These are phyloP conservation scores for Aegle marmelos DNA, from an alignment of 345 rosid genomes.

Conservation along the genomic window DNA sequence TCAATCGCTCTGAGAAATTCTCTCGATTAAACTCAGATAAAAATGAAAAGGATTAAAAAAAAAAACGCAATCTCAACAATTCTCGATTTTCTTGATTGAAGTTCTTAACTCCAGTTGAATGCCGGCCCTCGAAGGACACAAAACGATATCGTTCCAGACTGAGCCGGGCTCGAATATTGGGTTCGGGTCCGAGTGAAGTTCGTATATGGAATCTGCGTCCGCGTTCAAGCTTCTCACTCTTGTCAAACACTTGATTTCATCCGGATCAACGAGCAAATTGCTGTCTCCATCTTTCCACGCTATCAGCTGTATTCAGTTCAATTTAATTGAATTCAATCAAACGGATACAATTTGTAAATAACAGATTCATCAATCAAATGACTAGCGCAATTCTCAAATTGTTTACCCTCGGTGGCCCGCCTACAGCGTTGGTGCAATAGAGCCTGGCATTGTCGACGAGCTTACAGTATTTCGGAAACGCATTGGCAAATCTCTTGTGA, in stretches of 20 bases:
- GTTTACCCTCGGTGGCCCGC: constrained; percentile 72
- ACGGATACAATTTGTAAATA: not conserved
- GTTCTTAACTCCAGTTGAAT: constrained; percentile 40
- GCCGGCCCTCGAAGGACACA: constrained; percentile 43
- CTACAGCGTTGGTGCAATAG: constrained; percentile 72
- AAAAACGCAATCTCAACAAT: not conserved
- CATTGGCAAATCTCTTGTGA: constrained; percentile 83
- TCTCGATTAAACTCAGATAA: not conserved
- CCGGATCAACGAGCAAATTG: constrained; percentile 65
- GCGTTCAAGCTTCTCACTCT: constrained; percentile 43
- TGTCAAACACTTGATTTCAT: constrained; percentile 45
- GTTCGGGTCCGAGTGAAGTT: constrained; percentile 53
- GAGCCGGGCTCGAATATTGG: constrained; percentile 46
- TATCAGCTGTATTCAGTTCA: constrained; percentile 53
- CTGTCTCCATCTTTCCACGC: constrained; percentile 76
- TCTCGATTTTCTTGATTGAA: constrained; percentile 44
- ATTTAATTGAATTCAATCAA: not conserved
- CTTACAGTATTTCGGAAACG: constrained; percentile 63
- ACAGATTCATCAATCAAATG: not conserved
- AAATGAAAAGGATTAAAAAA: not conserved
- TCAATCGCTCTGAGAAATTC: not conserved
- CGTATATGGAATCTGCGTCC: constrained; percentile 61
- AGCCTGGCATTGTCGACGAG: constrained; percentile 84
- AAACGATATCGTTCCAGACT: constrained; percentile 56
- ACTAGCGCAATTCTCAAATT: not conserved